Percentiles rank a stretch among this genome's conserved stretches.
These are phyloP conservation scores for Suhomyces prunicola DNA, from an alignment of 805 yeast species.

Conservation along the genomic window DNA sequence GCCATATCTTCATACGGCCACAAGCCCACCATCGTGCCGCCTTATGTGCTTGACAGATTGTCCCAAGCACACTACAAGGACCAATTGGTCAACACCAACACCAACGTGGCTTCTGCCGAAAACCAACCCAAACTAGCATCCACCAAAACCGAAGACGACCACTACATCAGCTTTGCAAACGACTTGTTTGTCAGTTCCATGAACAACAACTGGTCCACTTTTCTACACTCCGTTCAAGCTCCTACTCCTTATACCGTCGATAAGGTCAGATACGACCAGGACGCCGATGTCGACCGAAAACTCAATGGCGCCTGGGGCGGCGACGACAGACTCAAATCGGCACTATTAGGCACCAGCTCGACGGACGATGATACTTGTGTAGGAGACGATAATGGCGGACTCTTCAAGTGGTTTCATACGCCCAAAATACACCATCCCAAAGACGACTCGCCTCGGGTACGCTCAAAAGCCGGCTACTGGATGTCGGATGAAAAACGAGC, in stretches of 20 bases:
- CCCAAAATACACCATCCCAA: not conserved
- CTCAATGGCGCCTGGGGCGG: conserved; percentile 65
- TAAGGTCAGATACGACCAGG: conserved; percentile 12
- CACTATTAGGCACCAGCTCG: conserved; percentile 40
- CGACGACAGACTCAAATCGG: conserved; percentile 54
- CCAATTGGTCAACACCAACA: conserved; percentile 30
- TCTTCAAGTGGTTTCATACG: not conserved
- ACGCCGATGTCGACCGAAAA: conserved; percentile 36
- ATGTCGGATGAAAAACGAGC: conserved; percentile 59
- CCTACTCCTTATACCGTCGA: conserved; percentile 39
- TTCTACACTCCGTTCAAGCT: conserved; percentile 45
- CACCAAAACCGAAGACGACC: conserved; percentile 24
- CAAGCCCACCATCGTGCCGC: conserved; percentile 47
- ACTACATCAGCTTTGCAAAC: conserved; percentile 33
- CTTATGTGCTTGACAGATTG: conserved; percentile 61
- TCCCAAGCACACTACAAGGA: conserved; percentile 40
- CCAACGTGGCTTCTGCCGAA: conserved; percentile 14
- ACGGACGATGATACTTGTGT: conserved; percentile 28
- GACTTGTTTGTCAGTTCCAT: conserved; percentile 37
- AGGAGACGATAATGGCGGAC: conserved; percentile 2
- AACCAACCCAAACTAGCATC: conserved; percentile 4
- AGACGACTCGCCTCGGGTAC: conserved; percentile 19
- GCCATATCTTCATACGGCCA: conserved; percentile 33
- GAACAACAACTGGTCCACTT: conserved; percentile 51
- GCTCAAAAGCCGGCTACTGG: conserved; percentile 66